These are phyloP conservation scores for Botrytis hyacinthi DNA, from an alignment of 2,329 filamentous ascomycete species.

Conservation along the genomic window DNA sequence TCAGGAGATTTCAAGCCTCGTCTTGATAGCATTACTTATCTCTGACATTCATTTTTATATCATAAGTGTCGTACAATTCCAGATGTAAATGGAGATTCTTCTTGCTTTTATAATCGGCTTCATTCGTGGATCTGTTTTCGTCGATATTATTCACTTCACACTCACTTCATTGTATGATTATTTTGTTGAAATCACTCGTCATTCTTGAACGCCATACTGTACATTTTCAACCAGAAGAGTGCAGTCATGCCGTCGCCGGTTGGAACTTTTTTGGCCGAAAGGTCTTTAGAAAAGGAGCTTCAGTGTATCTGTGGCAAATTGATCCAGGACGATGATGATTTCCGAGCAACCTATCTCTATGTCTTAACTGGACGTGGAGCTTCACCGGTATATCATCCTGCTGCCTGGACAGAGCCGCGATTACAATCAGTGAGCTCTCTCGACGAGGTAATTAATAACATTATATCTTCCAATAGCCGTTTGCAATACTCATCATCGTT, in stretches of 20 bases:
- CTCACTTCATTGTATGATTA: not conserved
- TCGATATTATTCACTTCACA: too few species aligned
- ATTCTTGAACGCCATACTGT: not conserved
- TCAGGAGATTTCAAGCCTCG: not conserved
- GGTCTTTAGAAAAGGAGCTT: not conserved
- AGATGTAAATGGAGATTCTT: not conserved
- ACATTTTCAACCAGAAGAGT: not conserved
- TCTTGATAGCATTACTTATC: not conserved
- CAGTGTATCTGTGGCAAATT: not conserved
- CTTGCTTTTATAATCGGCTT: not conserved
- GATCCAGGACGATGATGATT: not conserved
- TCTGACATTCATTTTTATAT: not conserved
- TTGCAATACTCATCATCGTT: not conserved
- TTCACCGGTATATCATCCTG: not conserved
- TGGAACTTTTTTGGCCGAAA: not conserved
- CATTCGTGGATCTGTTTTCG: not conserved
- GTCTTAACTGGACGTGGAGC: not conserved
- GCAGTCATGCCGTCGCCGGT: not conserved
- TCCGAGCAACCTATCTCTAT: not conserved
- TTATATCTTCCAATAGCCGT: not conserved
- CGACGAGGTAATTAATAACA: not conserved
- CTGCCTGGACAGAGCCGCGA: not conserved
- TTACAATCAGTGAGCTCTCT: not conserved
- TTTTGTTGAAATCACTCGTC: not conserved
- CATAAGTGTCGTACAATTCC: not conserved